Conservation (phyloP, 768 basidiomycete genomes). For the Lactarius vividus region DNA sequence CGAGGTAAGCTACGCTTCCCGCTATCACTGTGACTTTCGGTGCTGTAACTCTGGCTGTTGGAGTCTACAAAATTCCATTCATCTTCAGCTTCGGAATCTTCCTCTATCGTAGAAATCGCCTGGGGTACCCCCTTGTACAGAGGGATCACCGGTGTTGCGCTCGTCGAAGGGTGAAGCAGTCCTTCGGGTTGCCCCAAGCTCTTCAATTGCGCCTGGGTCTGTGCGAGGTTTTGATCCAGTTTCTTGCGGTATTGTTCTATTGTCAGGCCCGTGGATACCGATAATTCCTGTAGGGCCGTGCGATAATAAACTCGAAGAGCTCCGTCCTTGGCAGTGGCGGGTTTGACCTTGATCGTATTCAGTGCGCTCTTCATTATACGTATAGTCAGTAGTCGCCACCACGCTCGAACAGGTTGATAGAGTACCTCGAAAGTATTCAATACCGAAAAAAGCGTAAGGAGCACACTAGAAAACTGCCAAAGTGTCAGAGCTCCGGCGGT, state of each 20-base stretch:
- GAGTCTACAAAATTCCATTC: not conserved
- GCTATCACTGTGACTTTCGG: not conserved
- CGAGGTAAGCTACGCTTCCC: not conserved
- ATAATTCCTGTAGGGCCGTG: not conserved
- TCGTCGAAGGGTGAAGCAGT: not conserved
- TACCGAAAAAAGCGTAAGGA: not conserved
- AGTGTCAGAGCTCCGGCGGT: not conserved
- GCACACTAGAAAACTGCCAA: not conserved
- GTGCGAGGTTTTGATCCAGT: not conserved
- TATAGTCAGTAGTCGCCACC: not conserved
- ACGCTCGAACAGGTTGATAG: not conserved
- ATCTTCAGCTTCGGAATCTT: not conserved
- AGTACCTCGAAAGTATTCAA: not conserved
- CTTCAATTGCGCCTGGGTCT: not conserved
- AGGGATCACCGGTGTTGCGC: not conserved
- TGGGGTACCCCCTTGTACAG: not conserved
- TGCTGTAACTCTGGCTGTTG: not conserved
- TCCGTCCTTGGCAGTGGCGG: not conserved
- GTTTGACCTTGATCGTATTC: not conserved
- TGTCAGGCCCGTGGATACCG: not conserved
- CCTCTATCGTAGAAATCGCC: not conserved
- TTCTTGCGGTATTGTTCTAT: not conserved
- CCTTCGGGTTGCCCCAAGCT: not conserved
- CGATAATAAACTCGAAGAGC: not conserved
- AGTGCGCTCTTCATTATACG: not conserved